Evolutionary conservation across 2,329 filamentous ascomycete genomes (phyloP).

Genomic region (Mariannaea sp.): DNA sequence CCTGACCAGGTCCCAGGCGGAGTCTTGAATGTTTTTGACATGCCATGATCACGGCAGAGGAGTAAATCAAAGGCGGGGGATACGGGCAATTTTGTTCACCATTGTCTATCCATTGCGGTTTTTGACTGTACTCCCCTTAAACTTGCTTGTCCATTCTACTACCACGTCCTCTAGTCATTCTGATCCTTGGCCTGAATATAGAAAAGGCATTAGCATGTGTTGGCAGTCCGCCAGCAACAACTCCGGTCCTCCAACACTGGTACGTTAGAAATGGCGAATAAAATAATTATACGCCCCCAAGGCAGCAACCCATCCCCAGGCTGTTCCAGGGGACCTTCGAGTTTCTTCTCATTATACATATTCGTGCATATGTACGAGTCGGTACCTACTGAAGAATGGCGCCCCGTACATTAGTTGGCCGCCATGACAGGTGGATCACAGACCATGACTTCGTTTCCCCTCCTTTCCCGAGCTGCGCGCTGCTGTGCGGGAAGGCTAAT

Average conservation of each 20-base stretch:
- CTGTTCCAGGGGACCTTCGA: constrained; percentile 16
- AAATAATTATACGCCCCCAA: background rate
- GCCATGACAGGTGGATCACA: constrained; percentile 31
- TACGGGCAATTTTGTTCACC: constrained; percentile 25
- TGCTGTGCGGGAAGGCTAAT: constrained; percentile 42
- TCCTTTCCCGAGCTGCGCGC: constrained; percentile 32
- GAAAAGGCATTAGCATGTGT: constrained; percentile 22
- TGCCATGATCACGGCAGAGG: constrained; percentile 3
- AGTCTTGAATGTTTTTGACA: constrained; percentile 14
- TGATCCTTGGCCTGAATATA: constrained; percentile 8
- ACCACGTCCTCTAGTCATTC: constrained; percentile 4
- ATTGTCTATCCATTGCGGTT: constrained; percentile 17
- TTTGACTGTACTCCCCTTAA: background rate
- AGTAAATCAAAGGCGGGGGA: constrained; percentile 19
- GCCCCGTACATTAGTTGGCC: constrained; percentile 34
- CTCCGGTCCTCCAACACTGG: constrained; percentile 13
- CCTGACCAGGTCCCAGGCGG: constrained; percentile 16
- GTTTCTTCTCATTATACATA: constrained; percentile 32
- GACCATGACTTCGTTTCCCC: constrained; percentile 25
- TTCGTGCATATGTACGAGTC: constrained; percentile 35
- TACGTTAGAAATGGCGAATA: background rate
- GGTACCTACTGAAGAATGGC: constrained; percentile 31
- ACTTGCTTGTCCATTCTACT: constrained; percentile 1
- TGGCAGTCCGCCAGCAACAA: constrained; percentile 8
- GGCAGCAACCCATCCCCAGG: constrained; percentile 7